Conservation (phyloP, 768 basidiomycete genomes). For the Suillus plorans region DNA sequence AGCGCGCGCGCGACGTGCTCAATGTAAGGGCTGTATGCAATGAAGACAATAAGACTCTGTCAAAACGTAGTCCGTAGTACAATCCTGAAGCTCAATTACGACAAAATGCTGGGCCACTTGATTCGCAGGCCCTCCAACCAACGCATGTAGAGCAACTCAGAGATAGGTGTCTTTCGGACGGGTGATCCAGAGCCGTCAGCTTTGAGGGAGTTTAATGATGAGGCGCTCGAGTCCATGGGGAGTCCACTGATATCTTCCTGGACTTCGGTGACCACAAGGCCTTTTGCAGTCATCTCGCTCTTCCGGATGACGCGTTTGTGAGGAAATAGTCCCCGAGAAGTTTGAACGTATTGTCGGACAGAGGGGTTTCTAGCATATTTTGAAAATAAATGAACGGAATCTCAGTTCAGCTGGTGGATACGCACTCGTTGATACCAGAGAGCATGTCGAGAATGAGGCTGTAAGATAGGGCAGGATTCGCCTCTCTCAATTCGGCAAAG, state of each 20-base stretch:
- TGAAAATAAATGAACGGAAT: conserved; percentile 7
- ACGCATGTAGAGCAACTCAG: conserved; percentile 94
- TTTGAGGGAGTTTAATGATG: conserved; percentile 28
- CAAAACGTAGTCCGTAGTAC: not conserved
- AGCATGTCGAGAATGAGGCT: conserved; percentile 87
- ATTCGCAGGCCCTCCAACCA: conserved; percentile 92
- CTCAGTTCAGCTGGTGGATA: conserved; percentile 16
- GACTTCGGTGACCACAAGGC: conserved; percentile 80
- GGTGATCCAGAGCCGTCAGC: conserved; percentile 40
- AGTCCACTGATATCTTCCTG: conserved; percentile 66
- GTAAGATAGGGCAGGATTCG: conserved; percentile 85
- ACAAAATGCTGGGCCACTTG: conserved; percentile 81
- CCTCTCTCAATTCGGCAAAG: conserved; percentile 80
- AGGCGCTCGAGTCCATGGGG: conserved; percentile 35
- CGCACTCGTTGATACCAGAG: conserved; percentile 88
- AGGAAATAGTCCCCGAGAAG: conserved; percentile 76
- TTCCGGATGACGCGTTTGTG: conserved; percentile 76
- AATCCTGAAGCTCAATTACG: conserved; percentile 16
- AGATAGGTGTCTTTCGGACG: conserved; percentile 80
- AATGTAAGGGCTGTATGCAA: not conserved
- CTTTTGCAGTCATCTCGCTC: conserved; percentile 84
- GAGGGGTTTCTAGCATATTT: conserved; percentile 58
- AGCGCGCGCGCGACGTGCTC: not conserved
- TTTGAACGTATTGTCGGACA: conserved; percentile 82
- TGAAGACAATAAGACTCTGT: not conserved